These are phyloP conservation scores for Eleusine indica DNA, from an alignment of 176 grass and related monocot genomes.

Conservation along the genomic window DNA sequence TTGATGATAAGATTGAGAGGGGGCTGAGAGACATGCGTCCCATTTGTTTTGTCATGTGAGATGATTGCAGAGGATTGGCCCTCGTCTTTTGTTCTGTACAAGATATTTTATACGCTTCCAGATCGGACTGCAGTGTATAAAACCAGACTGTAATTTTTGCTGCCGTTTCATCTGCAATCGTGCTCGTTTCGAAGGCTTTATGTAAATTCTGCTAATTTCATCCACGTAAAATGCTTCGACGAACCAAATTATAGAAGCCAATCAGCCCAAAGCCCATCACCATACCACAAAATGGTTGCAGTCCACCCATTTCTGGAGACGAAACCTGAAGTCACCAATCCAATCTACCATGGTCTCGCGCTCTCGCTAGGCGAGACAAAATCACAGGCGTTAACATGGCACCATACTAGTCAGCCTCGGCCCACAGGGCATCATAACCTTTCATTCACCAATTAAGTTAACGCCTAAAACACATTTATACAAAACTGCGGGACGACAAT, in stretches of 20 bases:
- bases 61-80: not conserved
- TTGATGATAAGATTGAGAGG: not conserved
- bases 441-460: conserved; percentile 40
- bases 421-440: conserved; percentile 33
- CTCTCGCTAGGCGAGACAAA: not conserved
- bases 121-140: too few species aligned
- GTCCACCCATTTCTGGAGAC: not conserved
- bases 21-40: not conserved
- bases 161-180: too few species aligned
- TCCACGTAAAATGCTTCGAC: not conserved
- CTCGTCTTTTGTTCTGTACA: too few species aligned
- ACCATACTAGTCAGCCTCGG: conserved; percentile 12
- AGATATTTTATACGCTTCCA: not conserved
- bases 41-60: not conserved
- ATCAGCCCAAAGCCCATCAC: not conserved
- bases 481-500: conserved; percentile 35
- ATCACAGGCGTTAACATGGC: not conserved
- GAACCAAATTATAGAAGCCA: not conserved
- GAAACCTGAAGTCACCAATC: not conserved
- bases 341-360: not conserved
- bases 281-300: not conserved
- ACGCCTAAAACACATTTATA: conserved; percentile 56
- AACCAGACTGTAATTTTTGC: not conserved
- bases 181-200: not conserved
- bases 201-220: not conserved